phyloP scores from a whole-genome alignment of 2,329 filamentous ascomycete species.

The Aspergillus cejpii region DNA sequence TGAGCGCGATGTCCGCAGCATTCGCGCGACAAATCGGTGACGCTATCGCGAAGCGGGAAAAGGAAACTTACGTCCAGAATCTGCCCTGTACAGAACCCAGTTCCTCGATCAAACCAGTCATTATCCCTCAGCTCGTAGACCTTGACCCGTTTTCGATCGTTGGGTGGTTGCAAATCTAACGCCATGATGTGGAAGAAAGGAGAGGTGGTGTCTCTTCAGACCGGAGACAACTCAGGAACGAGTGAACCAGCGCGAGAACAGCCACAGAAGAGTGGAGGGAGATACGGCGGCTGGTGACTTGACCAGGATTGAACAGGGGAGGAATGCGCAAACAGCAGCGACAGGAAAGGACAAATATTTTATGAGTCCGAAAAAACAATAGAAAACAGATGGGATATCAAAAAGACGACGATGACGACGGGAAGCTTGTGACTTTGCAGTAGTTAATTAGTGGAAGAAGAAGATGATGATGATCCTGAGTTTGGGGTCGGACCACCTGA shows the following conservation, averaged over 20 bases:
- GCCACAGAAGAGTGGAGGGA: slow-evolving; percentile 16
- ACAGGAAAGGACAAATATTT: slow-evolving; percentile 5
- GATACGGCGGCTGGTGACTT: slow-evolving; percentile 10
- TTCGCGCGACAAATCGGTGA: slow-evolving; percentile 17
- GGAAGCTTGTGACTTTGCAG: slow-evolving; percentile 6
- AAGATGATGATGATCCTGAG: slow-evolving; percentile 17
- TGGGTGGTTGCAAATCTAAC: slow-evolving; percentile 43
- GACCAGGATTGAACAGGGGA: slow-evolving; percentile 11
- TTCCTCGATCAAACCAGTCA: slow-evolving; percentile 98
- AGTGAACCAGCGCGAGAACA: slow-evolving; percentile 31
- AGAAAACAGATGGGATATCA: slow-evolving; percentile 1
- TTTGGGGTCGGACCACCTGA: slow-evolving; percentile 28
- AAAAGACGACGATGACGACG: slow-evolving; percentile 7
- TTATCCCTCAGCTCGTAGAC: slow-evolving; percentile 98
- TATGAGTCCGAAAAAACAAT: slow-evolving; percentile 1
- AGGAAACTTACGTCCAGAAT: slow-evolving; percentile 60
- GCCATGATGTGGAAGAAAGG: slow-evolving; percentile 40
- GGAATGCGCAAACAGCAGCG: slow-evolving; percentile 9
- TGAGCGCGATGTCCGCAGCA: slow-evolving; percentile 7
- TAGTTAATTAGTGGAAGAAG: neutral
- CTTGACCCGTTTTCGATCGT: slow-evolving; percentile 68
- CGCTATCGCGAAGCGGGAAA: slow-evolving; percentile 11
- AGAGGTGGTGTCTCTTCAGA: slow-evolving; percentile 35
- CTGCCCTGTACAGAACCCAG: slow-evolving; percentile 83
- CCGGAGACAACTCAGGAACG: slow-evolving; percentile 32